Conservation (phyloP, 2,329 filamentous ascomycete genomes). For the Immersiporthe knoxdaviesiana region DNA sequence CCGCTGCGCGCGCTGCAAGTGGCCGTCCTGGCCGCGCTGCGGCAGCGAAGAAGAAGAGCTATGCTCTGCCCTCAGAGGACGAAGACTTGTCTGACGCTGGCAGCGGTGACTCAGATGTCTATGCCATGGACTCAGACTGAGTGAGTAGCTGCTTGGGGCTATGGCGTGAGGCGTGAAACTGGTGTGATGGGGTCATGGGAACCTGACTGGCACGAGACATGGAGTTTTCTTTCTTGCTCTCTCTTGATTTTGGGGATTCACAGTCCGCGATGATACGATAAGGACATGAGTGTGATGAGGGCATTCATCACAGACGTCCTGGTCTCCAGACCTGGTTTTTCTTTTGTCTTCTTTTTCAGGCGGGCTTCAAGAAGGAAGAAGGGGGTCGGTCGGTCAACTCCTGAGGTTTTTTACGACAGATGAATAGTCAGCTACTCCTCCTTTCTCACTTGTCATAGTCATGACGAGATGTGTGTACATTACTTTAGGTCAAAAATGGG, state of each 20-base stretch:
- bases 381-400: too few relatives aligned
- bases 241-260: background rate
- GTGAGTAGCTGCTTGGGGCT: background rate
- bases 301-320: background rate
- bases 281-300: constrained; percentile 2
- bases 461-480: background rate
- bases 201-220: background rate
- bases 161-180: too few relatives aligned
- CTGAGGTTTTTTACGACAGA: background rate
- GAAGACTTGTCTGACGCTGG: constrained; percentile 39
- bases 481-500: background rate
- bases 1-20: constrained; percentile 39
- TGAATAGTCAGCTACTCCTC: background rate
- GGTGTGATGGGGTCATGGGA: background rate
- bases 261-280: background rate
- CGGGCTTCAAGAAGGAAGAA: background rate
- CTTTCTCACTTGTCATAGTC: background rate
- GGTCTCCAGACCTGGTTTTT: background rate
- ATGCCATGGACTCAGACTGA: constrained; percentile 40
- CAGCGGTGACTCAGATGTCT: constrained; percentile 41
- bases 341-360: too few relatives aligned
- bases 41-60: constrained; percentile 42
- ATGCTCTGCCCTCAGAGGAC: constrained; percentile 43
- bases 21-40: constrained; percentile 46
- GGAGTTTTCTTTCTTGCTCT: background rate